Base-by-base conservation (phyloP, 352 stramenopile species). In the Globisporangium takayamanum region DNA sequence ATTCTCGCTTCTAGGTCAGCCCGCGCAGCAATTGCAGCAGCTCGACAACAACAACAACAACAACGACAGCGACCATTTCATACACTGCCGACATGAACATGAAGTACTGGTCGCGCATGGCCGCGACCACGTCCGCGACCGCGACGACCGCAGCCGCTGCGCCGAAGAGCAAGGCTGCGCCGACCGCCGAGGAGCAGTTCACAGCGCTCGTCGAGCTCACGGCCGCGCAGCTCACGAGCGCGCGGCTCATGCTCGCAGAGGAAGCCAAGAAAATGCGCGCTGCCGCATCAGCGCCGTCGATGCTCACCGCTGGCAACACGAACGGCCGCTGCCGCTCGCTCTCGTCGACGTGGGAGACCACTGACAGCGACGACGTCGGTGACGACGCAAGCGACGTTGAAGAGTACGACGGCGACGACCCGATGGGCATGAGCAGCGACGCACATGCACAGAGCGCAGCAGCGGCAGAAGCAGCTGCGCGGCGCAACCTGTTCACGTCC, bases 311-410 rank as follows among this genome's bases (percentile, higher is more conserved):
- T 4, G 44, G 56, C 14, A 76, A 59, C 33, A 14, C 33, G 33
- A 39, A 39, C 15, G 60, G 57, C 15, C 76, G 80, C 12, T 70
- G 68, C 53, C 78, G 76, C 16, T 81, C 78, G 52, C 63, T 87
- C 46, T 92, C 82, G 49, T 88, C 68, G 49, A 88, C 74, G 63
- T 85, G 70, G 77, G 74, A 87, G 36, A 76, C 74, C 20, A 64
- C 74, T 22, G 77, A 86, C 57, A 69, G 66, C 51, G 66, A 69
- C 42, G 66, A 76, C 54, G 66, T 68, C 50, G 67, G 64, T n/a
- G 62, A 66, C 45, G 52, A 67, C 15, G 65, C 68, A 18, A 41
- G 50, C 25, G 57, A 62, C 48, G 57, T 62, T 5, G 67, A 68
- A 22, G 65, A 72, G 42, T 66, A 64, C 50, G 63, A 80, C 56